phyloP scores from a whole-genome alignment of 2,329 filamentous ascomycete genomes.

The Diplodia intermedia region DNA sequence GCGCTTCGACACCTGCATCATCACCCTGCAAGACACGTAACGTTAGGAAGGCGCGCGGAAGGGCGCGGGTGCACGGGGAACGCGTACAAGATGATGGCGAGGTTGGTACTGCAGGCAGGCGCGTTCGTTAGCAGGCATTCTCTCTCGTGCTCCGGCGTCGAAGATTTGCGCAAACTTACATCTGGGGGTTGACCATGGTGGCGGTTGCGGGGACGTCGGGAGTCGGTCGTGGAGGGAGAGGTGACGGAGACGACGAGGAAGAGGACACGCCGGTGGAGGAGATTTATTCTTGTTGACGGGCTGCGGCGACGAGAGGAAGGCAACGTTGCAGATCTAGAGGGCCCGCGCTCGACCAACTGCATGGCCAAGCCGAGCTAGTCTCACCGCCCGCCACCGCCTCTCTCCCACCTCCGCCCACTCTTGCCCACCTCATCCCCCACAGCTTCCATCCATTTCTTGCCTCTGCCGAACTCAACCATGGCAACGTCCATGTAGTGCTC shows the following conservation, averaged over 20 bases:
- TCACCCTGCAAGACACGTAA: constrained; percentile 53
- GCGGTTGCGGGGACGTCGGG: constrained; percentile 7
- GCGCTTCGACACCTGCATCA: constrained; percentile 98
- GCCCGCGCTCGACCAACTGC: constrained; percentile 2
- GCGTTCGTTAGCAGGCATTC: constrained; percentile 38
- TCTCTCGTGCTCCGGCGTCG: background rate
- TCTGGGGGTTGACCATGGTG: constrained; percentile 37
- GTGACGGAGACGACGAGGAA: constrained; percentile 10
- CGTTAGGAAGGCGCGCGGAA: constrained; percentile 12
- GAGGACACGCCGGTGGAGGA: constrained; percentile 12
- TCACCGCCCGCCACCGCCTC: background rate
- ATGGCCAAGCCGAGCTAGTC: background rate
- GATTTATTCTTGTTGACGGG: constrained; percentile 28
- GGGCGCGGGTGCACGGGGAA: constrained; percentile 13
- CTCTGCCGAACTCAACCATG: background rate
- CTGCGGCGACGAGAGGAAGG: constrained; percentile 20
- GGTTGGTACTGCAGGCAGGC: constrained; percentile 72
- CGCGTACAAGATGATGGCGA: constrained; percentile 79
- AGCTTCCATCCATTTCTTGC: background rate
- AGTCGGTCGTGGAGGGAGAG: background rate
- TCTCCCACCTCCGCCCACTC: background rate
- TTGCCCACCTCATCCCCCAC: background rate
- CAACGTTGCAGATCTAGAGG: constrained; percentile 30
- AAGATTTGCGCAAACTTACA: constrained; percentile 34
- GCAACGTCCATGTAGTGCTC: background rate